Percentiles rank a stretch among this genome's conserved stretches.
phyloP scores from a whole-genome alignment of 2,329 filamentous ascomycete genomes.

The Claviceps cyperi region DNA sequence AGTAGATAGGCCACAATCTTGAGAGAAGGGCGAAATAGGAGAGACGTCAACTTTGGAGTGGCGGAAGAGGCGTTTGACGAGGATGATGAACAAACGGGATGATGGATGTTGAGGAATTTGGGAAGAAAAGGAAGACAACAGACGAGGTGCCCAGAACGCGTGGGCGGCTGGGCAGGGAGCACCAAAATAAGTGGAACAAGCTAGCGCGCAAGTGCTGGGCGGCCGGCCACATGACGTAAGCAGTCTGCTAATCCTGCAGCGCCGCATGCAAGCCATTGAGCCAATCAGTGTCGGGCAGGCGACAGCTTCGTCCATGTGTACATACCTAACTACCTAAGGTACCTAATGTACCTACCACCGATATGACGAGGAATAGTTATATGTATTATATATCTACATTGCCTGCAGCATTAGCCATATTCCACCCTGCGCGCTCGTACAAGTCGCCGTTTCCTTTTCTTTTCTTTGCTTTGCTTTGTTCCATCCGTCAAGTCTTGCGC shows the following conservation, averaged over 20 bases:
- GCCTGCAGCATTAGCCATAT: too few species aligned
- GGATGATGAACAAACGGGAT: neutral
- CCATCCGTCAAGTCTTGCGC: too few species aligned
- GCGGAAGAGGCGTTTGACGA: neutral
- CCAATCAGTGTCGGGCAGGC: neutral
- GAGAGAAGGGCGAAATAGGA: neutral
- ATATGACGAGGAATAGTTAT: too few species aligned
- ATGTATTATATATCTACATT: too few species aligned
- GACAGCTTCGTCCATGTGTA: neutral
- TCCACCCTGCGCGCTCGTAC: too few species aligned
- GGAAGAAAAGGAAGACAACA: neutral
- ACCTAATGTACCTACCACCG: too few species aligned
- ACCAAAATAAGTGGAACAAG: neutral
- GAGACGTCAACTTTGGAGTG: neutral
- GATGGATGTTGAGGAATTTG: constrained; percentile 1
- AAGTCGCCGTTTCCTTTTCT: too few species aligned
- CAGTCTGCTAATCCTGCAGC: neutral
- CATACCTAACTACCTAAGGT: too few species aligned
- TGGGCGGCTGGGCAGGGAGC: neutral
- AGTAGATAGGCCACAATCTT: neutral
- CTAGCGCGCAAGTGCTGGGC: neutral
- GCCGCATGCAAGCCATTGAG: neutral
- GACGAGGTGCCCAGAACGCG: neutral
- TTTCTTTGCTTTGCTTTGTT: too few species aligned
- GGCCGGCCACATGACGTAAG: neutral